Evolutionary conservation across 2,329 filamentous ascomycete species (phyloP).

Genomic region (Penicillium oxalicum): DNA sequence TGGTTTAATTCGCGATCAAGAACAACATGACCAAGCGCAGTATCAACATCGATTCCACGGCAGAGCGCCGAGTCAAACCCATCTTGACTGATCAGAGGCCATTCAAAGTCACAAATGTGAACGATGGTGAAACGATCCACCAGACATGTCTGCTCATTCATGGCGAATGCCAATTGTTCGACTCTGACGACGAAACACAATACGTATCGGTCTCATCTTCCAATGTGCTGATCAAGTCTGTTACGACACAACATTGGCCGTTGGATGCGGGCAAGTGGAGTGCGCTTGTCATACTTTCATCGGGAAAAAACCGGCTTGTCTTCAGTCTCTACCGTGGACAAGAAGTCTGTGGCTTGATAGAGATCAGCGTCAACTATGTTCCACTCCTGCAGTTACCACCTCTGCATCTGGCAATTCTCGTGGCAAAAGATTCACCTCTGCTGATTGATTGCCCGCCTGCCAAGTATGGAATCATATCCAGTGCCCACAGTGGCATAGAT

Average conservation of each 20-base stretch:
- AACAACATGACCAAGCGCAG: conserved; percentile 3
- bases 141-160: conserved; percentile 9
- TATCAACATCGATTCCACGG: neutral
- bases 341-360: conserved; percentile 4
- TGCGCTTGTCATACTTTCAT: conserved; percentile 14
- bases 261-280: conserved; percentile 13
- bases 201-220: conserved; percentile 3
- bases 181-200: conserved; percentile 5
- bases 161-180: conserved; percentile 7
- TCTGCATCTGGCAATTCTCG: conserved; percentile 18
- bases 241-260: conserved; percentile 11
- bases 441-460: conserved; percentile 17
- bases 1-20: neutral
- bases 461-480: conserved; percentile 15
- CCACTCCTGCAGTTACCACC: conserved; percentile 16
- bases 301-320: conserved; percentile 11
- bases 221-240: neutral
- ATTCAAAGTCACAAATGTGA: conserved; percentile 9
- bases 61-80: conserved; percentile 3
- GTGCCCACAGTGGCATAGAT: conserved; percentile 12
- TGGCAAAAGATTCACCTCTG: conserved; percentile 18
- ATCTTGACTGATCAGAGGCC: conserved; percentile 1
- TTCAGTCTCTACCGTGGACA: conserved; percentile 8
- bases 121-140: conserved; percentile 9
- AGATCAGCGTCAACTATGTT: conserved; percentile 13